Conservation (phyloP, 805 yeast species). For the Yueomyces sinensis region DNA sequence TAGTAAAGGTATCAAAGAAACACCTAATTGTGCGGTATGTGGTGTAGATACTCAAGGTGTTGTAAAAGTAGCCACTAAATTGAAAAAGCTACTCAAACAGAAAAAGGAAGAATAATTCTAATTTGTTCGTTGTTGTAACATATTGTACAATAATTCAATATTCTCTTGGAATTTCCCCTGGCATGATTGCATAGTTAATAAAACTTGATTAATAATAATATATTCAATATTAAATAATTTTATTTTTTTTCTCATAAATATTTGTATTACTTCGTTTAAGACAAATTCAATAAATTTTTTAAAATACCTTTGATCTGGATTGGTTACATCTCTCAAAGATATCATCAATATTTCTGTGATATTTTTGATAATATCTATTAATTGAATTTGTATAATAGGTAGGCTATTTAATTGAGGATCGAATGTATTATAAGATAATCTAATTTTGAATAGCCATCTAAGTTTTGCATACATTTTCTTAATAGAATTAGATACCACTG, state of each 20-base stretch:
- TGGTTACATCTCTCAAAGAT: background rate
- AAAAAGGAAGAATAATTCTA: no score
- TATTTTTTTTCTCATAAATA: no score
- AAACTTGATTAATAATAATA: no score
- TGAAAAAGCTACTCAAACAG: constrained; percentile 16
- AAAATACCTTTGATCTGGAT: no score
- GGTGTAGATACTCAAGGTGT: constrained; percentile 47
- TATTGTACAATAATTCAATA: background rate
- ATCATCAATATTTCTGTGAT: background rate
- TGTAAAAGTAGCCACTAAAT: constrained; percentile 37
- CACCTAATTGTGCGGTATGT: constrained; percentile 42
- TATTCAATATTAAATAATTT: no score
- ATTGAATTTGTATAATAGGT: constrained; percentile 2
- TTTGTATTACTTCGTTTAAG: no score
- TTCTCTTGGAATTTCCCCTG: background rate
- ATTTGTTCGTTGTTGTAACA: no score
- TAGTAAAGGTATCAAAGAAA: constrained; percentile 29
- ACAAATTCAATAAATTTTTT: no score
- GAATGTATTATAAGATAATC: constrained; percentile 23
- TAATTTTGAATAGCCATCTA: constrained; percentile 16
- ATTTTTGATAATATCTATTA: constrained; percentile 7
- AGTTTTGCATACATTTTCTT: constrained; percentile 15
- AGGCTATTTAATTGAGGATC: constrained; percentile 9
- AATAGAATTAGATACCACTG: constrained; percentile 5
- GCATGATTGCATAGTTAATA: background rate